Base-by-base conservation (phyloP, 805 yeast species). In the Scheffersomyces ergatensis region DNA sequence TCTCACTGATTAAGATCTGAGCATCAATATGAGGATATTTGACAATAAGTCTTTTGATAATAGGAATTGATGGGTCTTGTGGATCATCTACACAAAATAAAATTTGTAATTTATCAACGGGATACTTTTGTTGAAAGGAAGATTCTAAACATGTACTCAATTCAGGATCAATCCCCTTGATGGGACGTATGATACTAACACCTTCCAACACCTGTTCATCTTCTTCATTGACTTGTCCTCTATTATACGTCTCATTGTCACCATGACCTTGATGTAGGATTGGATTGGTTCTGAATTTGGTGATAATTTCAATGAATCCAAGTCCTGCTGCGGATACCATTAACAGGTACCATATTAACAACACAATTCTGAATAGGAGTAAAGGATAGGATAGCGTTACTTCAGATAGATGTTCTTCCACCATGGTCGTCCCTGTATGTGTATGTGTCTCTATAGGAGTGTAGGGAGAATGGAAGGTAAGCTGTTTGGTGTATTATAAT, bases 151-250 rank as follows among this genome's bases (percentile, higher is more conserved):
- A 88, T 9, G 74, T 59, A 29, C 71, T 76, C 62, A 88, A 71
- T 48, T 83, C 90, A 1, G 89, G 77, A 58, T 89, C 97, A 14
- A 87, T 64, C 14, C 96, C 96, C 54, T 87, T 87, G 43, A 89
- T 69, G 0, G 97, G 97, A 23, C 96, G 65, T 26, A 89, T 56
- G 19, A 89, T 85, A 1, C 93, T 77, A 15, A 89, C 96, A 6
- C 71, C 67, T 43, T 66, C 72, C 20, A 43, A 38, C 14, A 40
- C 38, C 1, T 44, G 44, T 11, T 38, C 43, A 11, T 42, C 42
- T 4, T 26, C 9, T 18, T 20, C 14, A 32, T 32, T 23, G 12
- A 8, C 24, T 32, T 19, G 24, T 30, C 16, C 12, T 15, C 13
- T 6, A 12, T 9, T 14, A 30, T 5, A 11, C 23, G 17, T 20